Conservation (phyloP, 75 land plant species). For the Selaginella tamariscina region DNA sequence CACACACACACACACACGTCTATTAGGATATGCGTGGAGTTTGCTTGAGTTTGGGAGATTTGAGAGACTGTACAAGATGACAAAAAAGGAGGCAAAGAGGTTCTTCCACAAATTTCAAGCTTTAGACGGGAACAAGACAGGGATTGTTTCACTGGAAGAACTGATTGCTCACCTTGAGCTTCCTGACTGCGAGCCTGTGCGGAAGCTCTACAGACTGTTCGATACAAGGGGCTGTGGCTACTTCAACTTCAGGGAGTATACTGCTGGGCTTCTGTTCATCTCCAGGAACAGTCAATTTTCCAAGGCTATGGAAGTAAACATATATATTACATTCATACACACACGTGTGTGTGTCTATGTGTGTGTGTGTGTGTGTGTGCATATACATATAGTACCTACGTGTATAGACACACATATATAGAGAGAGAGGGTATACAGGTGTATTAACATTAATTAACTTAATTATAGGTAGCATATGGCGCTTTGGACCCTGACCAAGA, state of each 20-base stretch:
- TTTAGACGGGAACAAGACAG: not conserved
- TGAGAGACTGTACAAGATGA: slow-evolving; percentile 2
- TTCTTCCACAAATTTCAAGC: not conserved
- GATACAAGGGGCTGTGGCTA: not conserved
- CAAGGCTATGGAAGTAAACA: not conserved
- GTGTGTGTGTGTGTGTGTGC: too few species aligned
- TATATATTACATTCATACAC: too few species aligned
- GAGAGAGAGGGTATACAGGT: too few species aligned
- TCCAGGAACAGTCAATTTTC: not conserved
- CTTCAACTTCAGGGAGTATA: slow-evolving; percentile 6
- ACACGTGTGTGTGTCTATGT: too few species aligned
- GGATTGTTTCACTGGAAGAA: not conserved
- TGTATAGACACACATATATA: too few species aligned
- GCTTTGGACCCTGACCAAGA: not conserved
- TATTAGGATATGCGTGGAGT: too few species aligned
- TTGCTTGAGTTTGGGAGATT: slow-evolving; percentile 8
- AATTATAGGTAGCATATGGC: not conserved
- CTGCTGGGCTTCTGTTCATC: not conserved
- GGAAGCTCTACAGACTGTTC: not conserved
- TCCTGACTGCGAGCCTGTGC: not conserved
- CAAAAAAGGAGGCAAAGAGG: not conserved
- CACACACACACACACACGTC: too few species aligned
- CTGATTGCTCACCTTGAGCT: not conserved
- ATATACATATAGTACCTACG: too few species aligned
- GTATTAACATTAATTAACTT: too few species aligned